These are phyloP conservation scores for Aschersonia sp. DNA, from an alignment of 2,329 filamentous ascomycete species.

Conservation along the genomic window DNA sequence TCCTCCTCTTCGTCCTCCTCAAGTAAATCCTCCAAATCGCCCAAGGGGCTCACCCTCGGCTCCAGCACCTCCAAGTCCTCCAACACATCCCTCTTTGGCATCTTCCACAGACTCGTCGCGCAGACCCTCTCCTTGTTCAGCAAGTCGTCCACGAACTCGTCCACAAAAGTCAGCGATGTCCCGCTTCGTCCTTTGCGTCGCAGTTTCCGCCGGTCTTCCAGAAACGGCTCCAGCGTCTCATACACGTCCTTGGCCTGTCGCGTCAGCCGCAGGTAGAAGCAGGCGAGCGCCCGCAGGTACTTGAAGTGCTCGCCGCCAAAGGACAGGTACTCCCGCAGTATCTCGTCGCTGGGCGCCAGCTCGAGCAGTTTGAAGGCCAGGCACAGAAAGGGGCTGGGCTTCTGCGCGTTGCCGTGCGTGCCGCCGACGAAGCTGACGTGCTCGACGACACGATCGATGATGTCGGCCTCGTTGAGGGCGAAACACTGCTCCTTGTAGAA, in stretches of 20 bases:
- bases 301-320: conserved; percentile 65
- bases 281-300: conserved; percentile 78
- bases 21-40: conserved; percentile 60
- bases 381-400: conserved; percentile 84
- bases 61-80: conserved; percentile 86
- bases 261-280: conserved; percentile 87
- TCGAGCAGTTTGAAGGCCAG: conserved; percentile 90
- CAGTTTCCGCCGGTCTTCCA: conserved; percentile 74
- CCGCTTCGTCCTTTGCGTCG: conserved; percentile 60
- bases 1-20: conserved; percentile 31
- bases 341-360: conserved; percentile 63
- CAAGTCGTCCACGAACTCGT: conserved; percentile 88
- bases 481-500: conserved; percentile 99
- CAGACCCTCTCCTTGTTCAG: conserved; percentile 81
- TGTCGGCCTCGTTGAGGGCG: conserved; percentile 68
- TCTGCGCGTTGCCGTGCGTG: conserved; percentile 70
- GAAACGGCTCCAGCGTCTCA: conserved; percentile 61
- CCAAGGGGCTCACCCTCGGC: conserved; percentile 68
- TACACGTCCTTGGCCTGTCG: conserved; percentile 73
- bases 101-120: conserved; percentile 81
- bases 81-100: conserved; percentile 66
- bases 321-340: conserved; percentile 66
- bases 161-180: conserved; percentile 65
- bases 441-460: conserved; percentile 81
- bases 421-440: conserved; percentile 73